Evolutionary conservation across 208 protist species (phyloP).

Genomic region (Strigomonas culicis): DNA sequence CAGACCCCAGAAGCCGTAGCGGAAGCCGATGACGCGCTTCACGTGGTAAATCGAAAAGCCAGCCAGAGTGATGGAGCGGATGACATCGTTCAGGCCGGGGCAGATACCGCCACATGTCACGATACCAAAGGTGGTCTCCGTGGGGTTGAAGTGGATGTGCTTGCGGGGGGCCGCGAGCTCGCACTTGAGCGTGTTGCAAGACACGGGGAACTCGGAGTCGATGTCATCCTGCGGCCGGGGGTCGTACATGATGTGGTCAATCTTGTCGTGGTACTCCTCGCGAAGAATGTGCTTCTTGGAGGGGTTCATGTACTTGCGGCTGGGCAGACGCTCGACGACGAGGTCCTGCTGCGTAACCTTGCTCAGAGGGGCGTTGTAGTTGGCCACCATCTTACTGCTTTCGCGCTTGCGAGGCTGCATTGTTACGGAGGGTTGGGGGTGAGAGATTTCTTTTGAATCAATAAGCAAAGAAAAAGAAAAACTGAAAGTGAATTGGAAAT

Average conservation of each 20-base stretch:
- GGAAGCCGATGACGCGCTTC: constrained; percentile 90
- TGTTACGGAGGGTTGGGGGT: constrained; percentile 5
- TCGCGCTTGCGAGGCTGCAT: constrained; percentile 4
- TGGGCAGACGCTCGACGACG: constrained; percentile 70
- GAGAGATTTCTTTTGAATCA: constrained; percentile 2
- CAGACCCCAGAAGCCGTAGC: constrained; percentile 92
- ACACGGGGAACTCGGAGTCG: constrained; percentile 61
- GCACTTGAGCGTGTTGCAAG: constrained; percentile 56
- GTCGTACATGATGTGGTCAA: constrained; percentile 89
- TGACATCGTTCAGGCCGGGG: constrained; percentile 95
- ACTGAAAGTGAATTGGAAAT: neutral
- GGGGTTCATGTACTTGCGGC: constrained; percentile 70
- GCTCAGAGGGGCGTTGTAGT: constrained; percentile 41
- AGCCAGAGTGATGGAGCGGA: constrained; percentile 87
- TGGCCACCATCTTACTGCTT: constrained; percentile 32
- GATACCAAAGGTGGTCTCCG: constrained; percentile 86
- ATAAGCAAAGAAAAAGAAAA: constrained; percentile 14
- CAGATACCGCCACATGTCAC: constrained; percentile 96
- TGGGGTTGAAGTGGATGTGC: constrained; percentile 88
- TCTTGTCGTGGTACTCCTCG: constrained; percentile 68
- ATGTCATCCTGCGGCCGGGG: constrained; percentile 59
- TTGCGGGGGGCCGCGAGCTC: constrained; percentile 78
- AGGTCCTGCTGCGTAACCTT: constrained; percentile 70
- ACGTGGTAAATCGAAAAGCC: constrained; percentile 83
- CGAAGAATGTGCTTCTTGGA: constrained; percentile 76